Conservation (phyloP, 352 stramenopile genomes). For the Globisporangium lucens region DNA sequence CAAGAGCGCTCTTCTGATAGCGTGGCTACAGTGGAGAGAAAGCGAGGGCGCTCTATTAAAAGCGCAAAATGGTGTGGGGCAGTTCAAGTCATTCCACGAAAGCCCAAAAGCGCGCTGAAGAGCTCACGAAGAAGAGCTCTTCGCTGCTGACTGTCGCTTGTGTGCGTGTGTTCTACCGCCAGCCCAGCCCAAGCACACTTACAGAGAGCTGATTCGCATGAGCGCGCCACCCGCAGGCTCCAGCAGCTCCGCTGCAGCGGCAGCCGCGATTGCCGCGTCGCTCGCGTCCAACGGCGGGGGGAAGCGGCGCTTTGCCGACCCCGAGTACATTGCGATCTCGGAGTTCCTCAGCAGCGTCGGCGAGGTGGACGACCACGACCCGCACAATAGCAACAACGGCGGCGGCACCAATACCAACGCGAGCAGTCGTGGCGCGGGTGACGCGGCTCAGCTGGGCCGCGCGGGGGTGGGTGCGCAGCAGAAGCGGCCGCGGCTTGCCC, state of each 20-base stretch:
- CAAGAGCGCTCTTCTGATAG: neutral
- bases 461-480: neutral
- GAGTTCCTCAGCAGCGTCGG: constrained; percentile 64
- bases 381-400: neutral
- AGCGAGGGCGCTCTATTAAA: neutral
- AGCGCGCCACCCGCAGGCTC: neutral
- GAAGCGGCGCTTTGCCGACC: constrained; percentile 40
- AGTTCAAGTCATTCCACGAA: neutral
- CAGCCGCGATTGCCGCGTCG: constrained; percentile 15
- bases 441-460: neutral
- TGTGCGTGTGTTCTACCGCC: neutral
- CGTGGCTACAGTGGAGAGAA: neutral
- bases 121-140: neutral
- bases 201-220: neutral
- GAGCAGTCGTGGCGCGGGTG: neutral
- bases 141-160: neutral
- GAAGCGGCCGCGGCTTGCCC: constrained; percentile 14
- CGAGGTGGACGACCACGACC: constrained; percentile 53
- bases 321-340: constrained; percentile 61
- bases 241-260: constrained; percentile 6
- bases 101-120: neutral
- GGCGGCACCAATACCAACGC: neutral
- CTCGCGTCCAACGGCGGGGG: neutral
- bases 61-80: neutral
- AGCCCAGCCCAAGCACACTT: neutral